These are phyloP conservation scores for Hygrocybe coccinea DNA, from an alignment of 768 basidiomycete genomes.

Conservation along the genomic window DNA sequence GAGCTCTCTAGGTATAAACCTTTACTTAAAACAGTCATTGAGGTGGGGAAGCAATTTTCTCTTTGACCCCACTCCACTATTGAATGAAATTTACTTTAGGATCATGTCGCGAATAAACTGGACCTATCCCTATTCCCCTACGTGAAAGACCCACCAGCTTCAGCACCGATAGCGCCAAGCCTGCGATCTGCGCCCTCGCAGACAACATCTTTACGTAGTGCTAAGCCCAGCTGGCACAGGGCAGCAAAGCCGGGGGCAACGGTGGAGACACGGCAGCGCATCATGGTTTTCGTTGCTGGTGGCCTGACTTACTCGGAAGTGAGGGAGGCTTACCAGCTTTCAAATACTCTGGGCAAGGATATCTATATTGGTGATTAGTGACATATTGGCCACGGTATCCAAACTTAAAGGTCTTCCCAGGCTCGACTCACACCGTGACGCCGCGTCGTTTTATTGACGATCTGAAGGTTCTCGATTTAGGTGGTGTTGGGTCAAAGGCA, in stretches of 20 bases:
- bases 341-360: constrained; percentile 73
- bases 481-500: constrained; percentile 76
- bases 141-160: constrained; percentile 70
- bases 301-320: constrained; percentile 97
- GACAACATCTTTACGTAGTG: constrained; percentile 77
- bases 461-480: constrained; percentile 78
- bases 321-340: constrained; percentile 79
- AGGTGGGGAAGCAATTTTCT: constrained; percentile 44
- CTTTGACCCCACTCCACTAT: not conserved
- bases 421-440: constrained; percentile 83
- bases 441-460: constrained; percentile 84
- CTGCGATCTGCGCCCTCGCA: constrained; percentile 51
- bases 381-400: not conserved
- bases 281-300: constrained; percentile 89
- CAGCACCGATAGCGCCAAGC: constrained; percentile 39
- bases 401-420: constrained; percentile 35
- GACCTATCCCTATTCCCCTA: constrained; percentile 84
- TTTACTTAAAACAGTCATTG: constrained; percentile 69
- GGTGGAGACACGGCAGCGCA: constrained; percentile 60
- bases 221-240: constrained; percentile 86
- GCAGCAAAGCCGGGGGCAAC: constrained; percentile 52
- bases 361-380: constrained; percentile 74
- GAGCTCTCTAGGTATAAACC: constrained; percentile 95
- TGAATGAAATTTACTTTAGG: constrained; percentile 42
- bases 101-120: constrained; percentile 73